Percentiles rank a stretch among this genome's conserved stretches.
phyloP scores from a whole-genome alignment of 2,329 filamentous ascomycete species.

The Colletotrichum noveboracense region DNA sequence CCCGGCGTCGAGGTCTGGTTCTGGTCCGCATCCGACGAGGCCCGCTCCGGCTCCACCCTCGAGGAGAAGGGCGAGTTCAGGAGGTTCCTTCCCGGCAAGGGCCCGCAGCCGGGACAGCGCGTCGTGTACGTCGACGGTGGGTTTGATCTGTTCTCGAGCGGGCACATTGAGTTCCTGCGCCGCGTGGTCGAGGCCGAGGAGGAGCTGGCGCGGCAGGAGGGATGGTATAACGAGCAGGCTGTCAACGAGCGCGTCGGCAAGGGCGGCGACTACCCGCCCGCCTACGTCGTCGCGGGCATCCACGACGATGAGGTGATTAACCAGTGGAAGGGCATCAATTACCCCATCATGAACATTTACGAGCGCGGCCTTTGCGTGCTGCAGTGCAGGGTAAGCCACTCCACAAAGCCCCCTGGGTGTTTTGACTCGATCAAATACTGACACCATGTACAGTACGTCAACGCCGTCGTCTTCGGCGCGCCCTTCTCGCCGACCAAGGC shows the following conservation, averaged over 20 bases:
- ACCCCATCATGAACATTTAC: conserved; percentile 99
- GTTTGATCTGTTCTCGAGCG: conserved; percentile 95
- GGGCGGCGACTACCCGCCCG: conserved; percentile 78
- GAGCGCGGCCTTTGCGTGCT: conserved; percentile 94
- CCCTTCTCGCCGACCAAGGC: conserved; percentile 83
- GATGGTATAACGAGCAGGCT: conserved; percentile 76
- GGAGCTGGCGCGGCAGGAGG: conserved; percentile 66
- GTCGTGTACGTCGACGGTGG: conserved; percentile 96
- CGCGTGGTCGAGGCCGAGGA: conserved; percentile 78
- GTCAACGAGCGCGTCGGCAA: conserved; percentile 66
- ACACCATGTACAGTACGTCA: conserved; percentile 70
- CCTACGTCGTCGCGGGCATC: conserved; percentile 89
- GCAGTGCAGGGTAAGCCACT: conserved; percentile 77
- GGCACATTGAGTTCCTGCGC: conserved; percentile 93
- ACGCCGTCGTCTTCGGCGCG: conserved; percentile 87
- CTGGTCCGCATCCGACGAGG: conserved; percentile 67
- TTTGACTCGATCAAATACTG: background rate
- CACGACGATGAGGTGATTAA: conserved; percentile 97
- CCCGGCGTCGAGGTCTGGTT: conserved; percentile 87
- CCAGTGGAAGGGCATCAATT: conserved; percentile 95
- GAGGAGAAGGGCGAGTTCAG: conserved; percentile 71
- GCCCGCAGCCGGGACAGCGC: conserved; percentile 76
- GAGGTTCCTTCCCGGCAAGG: conserved; percentile 73
- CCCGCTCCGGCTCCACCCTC: conserved; percentile 46
- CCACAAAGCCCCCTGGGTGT: too few relatives aligned